Conservation (phyloP, 1,284 basidiomycete genomes). For the Cerioporus squamosus region DNA sequence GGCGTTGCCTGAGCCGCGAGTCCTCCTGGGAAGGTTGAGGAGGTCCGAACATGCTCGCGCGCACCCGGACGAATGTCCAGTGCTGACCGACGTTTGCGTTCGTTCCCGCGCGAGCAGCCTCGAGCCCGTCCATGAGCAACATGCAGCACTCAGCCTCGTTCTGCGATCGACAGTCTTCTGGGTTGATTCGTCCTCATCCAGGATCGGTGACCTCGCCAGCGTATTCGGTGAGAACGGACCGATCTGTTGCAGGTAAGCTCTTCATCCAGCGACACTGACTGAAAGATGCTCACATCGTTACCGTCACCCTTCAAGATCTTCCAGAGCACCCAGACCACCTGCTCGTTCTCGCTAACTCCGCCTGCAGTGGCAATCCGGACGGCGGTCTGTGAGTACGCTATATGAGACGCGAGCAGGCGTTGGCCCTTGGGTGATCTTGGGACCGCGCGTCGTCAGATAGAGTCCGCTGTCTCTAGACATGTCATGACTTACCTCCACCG, state of each 20-base stretch:
- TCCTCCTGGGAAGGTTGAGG: no score
- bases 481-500: conserved; percentile 32
- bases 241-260: conserved; percentile 49
- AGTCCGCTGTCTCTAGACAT: neutral
- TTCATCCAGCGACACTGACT: neutral
- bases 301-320: conserved; percentile 81
- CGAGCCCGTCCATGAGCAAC: no score
- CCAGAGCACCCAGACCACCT: conserved; percentile 82
- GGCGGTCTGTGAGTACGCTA: conserved; percentile 69
- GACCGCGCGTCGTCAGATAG: conserved; percentile 6
- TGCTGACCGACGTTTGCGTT: no score
- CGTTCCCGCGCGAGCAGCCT: no score
- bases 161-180: conserved; percentile 46
- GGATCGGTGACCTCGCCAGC: conserved; percentile 64
- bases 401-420: conserved; percentile 75
- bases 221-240: conserved; percentile 76
- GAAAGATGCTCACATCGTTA: conserved; percentile 60
- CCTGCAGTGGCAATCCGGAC: conserved; percentile 52
- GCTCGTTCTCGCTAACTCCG: conserved; percentile 66
- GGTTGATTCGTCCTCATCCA: conserved; percentile 61
- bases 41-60: no score
- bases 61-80: no score
- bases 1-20: no score
- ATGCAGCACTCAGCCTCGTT: no score
- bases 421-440: conserved; percentile 66